Conservation (phyloP, 164 flowering plant genomes). For the Sedum album region DNA sequence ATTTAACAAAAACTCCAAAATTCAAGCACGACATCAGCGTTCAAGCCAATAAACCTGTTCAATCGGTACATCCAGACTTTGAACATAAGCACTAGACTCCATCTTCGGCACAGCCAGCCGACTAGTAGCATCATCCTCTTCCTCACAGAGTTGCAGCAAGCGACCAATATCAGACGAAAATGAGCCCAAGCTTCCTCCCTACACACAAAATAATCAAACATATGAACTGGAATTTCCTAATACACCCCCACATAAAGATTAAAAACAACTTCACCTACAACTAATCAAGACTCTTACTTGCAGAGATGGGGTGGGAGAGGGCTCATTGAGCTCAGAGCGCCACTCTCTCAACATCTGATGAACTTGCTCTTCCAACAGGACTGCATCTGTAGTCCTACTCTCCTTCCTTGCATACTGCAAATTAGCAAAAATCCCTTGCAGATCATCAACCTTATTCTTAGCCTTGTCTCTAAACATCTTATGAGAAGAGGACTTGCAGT, state of each 20-base stretch:
- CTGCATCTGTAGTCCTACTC: conserved; percentile 59
- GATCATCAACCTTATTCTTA: conserved; percentile 86
- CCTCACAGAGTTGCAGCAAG: conserved; percentile 51
- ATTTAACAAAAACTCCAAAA: not conserved
- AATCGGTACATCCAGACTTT: conserved; percentile 21
- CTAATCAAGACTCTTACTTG: not conserved
- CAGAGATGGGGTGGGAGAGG: conserved; percentile 63
- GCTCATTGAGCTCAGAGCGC: conserved; percentile 89
- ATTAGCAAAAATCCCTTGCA: conserved; percentile 76
- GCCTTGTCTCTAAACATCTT: conserved; percentile 86
- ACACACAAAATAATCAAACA: conserved; percentile 15
- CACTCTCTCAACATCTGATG: conserved; percentile 97
- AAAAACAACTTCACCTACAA: not conserved
- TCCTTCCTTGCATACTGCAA: conserved; percentile 90
- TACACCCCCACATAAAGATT: not conserved
- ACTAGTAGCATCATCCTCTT: conserved; percentile 44
- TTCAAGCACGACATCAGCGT: not conserved
- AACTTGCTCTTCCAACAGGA: conserved; percentile 86
- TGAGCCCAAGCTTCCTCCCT: conserved; percentile 75
- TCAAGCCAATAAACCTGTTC: conserved; percentile 23
- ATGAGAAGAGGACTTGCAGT: conserved; percentile 77
- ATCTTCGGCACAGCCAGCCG: conserved; percentile 56
- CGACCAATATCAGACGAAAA: conserved; percentile 76
- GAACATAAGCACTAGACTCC: conserved; percentile 55
- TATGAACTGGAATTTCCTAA: not conserved